Conservation (phyloP, 164 flowering plant species). For the Annona squamosa region DNA sequence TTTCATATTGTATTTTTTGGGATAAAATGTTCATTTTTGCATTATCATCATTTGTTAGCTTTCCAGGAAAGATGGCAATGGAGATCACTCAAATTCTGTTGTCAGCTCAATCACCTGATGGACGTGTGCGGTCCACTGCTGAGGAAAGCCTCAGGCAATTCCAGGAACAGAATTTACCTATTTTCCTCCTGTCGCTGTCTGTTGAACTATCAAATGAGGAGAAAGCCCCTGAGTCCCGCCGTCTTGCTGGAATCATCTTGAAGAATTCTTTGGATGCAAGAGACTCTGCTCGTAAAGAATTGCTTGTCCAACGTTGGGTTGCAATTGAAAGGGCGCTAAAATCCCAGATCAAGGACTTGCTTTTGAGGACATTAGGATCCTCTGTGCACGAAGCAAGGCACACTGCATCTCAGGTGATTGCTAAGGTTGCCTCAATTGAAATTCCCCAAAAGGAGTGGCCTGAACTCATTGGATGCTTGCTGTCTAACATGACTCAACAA, state of each 20-base stretch:
- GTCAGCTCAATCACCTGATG: slow-evolving; percentile 67
- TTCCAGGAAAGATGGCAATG: slow-evolving; percentile 42
- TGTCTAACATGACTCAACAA: slow-evolving; percentile 63
- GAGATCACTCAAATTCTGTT: slow-evolving; percentile 67
- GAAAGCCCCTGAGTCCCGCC: slow-evolving; percentile 62
- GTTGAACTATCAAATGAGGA: slow-evolving; percentile 63
- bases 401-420: slow-evolving; percentile 67
- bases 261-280: slow-evolving; percentile 78
- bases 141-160: slow-evolving; percentile 55
- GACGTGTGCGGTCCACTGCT: slow-evolving; percentile 51
- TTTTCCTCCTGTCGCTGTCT: slow-evolving; percentile 55
- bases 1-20: no score
- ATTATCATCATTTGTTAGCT: neutral
- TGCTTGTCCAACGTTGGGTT: slow-evolving; percentile 59
- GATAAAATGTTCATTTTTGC: neutral
- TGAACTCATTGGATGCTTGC: slow-evolving; percentile 48
- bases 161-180: slow-evolving; percentile 59
- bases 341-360: slow-evolving; percentile 52
- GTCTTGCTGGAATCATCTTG: slow-evolving; percentile 73
- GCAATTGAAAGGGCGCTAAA: slow-evolving; percentile 40
- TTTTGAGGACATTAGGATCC: slow-evolving; percentile 57
- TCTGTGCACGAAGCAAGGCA: slow-evolving; percentile 57
- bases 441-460: slow-evolving; percentile 76
- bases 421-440: slow-evolving; percentile 66
- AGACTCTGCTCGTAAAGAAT: slow-evolving; percentile 46